phyloP scores from a whole-genome alignment of 257 asterid species.

The Rhazya stricta region DNA sequence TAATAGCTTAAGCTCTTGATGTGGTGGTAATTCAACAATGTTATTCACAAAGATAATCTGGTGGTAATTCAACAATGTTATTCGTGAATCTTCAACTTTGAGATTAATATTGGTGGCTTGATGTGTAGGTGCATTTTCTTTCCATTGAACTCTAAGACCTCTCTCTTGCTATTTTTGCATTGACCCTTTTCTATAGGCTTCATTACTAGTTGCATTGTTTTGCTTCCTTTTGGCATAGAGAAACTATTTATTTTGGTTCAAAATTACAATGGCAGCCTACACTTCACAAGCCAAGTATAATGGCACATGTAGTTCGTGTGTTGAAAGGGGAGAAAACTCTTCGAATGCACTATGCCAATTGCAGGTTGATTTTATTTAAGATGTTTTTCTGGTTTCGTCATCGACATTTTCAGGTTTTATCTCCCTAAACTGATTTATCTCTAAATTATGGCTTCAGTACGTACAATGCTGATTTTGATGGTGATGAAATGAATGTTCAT shows the following conservation, averaged over 20 bases:
- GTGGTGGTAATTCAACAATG: no score
- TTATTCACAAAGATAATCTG: no score
- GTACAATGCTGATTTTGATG: constrained; percentile 98
- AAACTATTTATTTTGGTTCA: neutral
- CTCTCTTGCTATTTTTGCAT: neutral
- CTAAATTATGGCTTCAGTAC: constrained; percentile 51
- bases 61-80: no score
- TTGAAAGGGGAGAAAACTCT: constrained; percentile 94
- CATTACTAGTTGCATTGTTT: neutral
- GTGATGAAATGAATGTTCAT: constrained; percentile 98
- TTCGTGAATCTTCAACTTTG: neutral
- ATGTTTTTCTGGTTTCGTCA: neutral
- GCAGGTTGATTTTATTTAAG: constrained; percentile 63
- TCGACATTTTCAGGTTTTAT: constrained; percentile 15
- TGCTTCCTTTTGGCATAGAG: constrained; percentile 2
- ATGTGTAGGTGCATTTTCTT: neutral
- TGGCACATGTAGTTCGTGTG: constrained; percentile 98
- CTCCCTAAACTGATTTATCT: constrained; percentile 28
- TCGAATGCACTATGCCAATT: constrained; percentile 99
- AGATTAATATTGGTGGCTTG: neutral
- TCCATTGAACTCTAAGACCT: neutral
- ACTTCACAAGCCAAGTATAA: constrained; percentile 98
- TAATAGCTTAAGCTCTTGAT: no score
- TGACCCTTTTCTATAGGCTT: neutral
- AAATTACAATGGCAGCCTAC: constrained; percentile 66